Evolutionary conservation across 2,329 filamentous ascomycete species (phyloP), one percentile per base, ranked within the genome.

Genomic region (Alternaria rosae): DNA sequence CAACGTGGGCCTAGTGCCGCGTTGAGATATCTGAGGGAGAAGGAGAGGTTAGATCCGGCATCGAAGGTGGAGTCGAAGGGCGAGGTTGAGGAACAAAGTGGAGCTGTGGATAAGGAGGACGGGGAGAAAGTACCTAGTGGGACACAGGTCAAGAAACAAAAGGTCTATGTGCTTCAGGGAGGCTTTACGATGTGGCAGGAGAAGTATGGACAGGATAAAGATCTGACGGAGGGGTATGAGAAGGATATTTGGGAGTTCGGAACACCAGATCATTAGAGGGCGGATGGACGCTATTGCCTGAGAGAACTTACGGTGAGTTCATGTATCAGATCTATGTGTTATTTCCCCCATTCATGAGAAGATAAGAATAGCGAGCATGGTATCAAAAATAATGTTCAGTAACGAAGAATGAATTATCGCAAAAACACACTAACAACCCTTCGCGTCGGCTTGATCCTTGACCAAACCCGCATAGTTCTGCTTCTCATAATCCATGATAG

Each of bases 181-280:
- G 95, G 95, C 1, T 99, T 98, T 76, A 86, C 88, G 13, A 88
- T 90, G 59, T 99, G 95, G 95, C 93, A 97, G 85, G 89, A 96
- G 81, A 83, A 86, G 69, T 91, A 90, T 80, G 94, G 93, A 0
- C 83, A 87, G 54, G 93, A 98, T 81, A 84, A 89, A 76, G 82
- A 88, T 66, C 81, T 99, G 78, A 98, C 95, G 0, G 92, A 97
- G 79, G 91, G 85, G 1, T 98, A 92, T 79, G 84, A 87, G 57
- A 92, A 92, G 81, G 92, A 97, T 80, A 82, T 98, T 51, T 98
- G 94, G 94, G 85, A 87, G 67, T 84, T 88, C 61, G 84, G 83
- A 23, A 66, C 70, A 61, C 55, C 67, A 26, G 45, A 53, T 13
- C 15, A 30, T 45, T 56, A 38, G 35, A 6, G 0, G 5, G 35